Evolutionary conservation across 1,284 basidiomycete genomes (phyloP), one percentile per base, ranked within the genome.

Genomic region (Leccinum cinnamomeum): DNA sequence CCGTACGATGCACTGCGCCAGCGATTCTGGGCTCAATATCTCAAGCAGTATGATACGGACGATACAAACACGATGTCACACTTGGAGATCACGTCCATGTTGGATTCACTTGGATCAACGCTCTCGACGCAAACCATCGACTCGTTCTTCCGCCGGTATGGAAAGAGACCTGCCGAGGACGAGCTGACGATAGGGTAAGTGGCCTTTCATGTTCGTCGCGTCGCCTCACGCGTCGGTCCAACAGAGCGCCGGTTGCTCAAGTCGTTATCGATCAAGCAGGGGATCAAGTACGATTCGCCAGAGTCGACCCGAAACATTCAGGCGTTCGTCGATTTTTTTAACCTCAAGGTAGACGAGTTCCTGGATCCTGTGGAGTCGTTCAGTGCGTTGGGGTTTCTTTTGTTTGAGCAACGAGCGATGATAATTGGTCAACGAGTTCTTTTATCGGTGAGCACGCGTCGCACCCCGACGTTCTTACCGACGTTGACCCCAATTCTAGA

Each of bases 211-310:
- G n/a, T 39, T 39, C 16, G 3, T 50, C 6, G 35, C 16, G 8
- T 12, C 41, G 10, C 18, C 14, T 60, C 39, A 14, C 23, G 41
- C 62, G 56, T 55, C 59, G 28, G 90, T 90, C 54, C 85, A 88
- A 30, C 5, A 70, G 69, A 67, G 53, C 69, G 69, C 53, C 84
- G 85, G 57, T 81, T 98, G 33, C 84, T 99, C 65, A 95, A 92
- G 75, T 95, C 92, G 0, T 77, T 98, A 67, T 93, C 93, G 2
- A 86, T 97, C 77, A 98, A 98, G 78, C 97, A 99, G 76, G 97
- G 97, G 0, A 69, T 87, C 73, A 98, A 98, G 76, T 98, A 94
- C 75, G 93, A 99, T 72, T 85, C 87, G 5, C 91, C 94, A 0
- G 85, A 89, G 59, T 97, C 94, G 0, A 91, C 84, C 0, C 81